A percentile compares a stretch with the other conserved stretches of the same genome.
phyloP scores from a whole-genome alignment of 2,329 filamentous ascomycete species.

The Fonsecaea pedrosoi region DNA sequence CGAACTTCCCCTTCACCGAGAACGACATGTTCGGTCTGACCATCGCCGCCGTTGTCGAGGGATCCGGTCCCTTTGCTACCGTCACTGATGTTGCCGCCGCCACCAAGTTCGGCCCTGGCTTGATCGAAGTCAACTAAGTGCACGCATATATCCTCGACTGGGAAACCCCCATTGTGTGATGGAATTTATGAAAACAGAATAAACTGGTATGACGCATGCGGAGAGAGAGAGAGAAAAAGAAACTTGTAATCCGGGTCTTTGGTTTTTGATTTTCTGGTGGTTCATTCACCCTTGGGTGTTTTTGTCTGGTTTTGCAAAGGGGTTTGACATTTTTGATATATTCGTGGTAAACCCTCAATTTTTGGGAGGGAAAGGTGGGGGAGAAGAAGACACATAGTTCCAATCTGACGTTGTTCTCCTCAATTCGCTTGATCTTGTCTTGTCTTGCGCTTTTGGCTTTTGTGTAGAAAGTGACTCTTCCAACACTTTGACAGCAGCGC shows the following conservation, averaged over 20 bases:
- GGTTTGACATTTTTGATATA: not conserved
- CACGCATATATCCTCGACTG: not conserved
- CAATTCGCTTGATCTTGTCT: not conserved
- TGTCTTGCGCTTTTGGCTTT: not conserved
- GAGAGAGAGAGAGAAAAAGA: not conserved
- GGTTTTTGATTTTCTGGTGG: not conserved
- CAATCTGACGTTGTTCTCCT: conserved; percentile 4
- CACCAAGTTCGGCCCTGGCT: conserved; percentile 47
- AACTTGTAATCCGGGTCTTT: not conserved
- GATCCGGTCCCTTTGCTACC: conserved; percentile 43
- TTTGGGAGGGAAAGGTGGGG: not conserved
- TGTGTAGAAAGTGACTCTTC: not conserved
- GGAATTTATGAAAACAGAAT: conserved; percentile 2
- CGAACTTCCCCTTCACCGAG: conserved; percentile 47
- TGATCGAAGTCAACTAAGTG: conserved; percentile 43
- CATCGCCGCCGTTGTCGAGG: conserved; percentile 47
- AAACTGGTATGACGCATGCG: not conserved
- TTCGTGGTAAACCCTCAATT: not conserved
- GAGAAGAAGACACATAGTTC: not conserved
- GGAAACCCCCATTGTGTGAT: not conserved
- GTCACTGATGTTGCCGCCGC: conserved; percentile 44
- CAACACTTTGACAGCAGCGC: not conserved
- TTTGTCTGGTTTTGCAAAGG: not conserved
- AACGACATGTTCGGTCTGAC: conserved; percentile 50
- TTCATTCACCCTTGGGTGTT: not conserved